Evolutionary conservation across 1,139 yeast genomes (phyloP), one percentile per base, ranked within the genome.

Genomic region (Schwanniomyces etchellsii): DNA sequence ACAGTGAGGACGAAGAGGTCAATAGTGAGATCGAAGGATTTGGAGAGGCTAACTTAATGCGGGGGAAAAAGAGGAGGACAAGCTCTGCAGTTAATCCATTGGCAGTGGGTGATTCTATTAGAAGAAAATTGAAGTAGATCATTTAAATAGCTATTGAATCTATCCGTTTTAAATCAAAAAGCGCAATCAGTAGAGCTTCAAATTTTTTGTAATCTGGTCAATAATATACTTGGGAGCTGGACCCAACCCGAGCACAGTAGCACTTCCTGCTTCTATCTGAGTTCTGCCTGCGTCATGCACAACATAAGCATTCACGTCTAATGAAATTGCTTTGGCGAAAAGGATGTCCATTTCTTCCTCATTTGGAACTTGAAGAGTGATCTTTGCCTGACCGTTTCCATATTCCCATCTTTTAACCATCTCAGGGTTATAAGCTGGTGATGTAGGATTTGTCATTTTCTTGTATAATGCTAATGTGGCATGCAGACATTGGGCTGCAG

Each of bases 211-310:
- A 32, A 91, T 77, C 48, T 80, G 75, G 51, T 91, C 96, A 35
- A 91, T 56, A 0, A 80, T 77, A 0, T 71, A 50, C 45, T 83
- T 84, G n/a, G 97, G 97, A 10, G 96, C 98, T 1, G 99, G 99
- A 0, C 99, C 98, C 20, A 91, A 55, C 0, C 97, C 98, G 17
- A 91, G 61, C 1, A 93, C 97, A 0, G 98, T 91, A 3, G 95
- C 94, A 39, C 93, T 79, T 1, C 97, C 97, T 4, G 96, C 83
- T 7, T 88, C 95, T 30, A 91, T 79, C 53, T 91, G 97, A 1
- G 98, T 93, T 47, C 97, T 71, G 3, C 98, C 98, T 18, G 98
- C 98, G 59, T 91, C 99, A 44, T 83, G 94, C 22, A 93, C 86
- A 5, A 85, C 71, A 41, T 77, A 73, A 2, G 89, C 76, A 45